phyloP scores from a whole-genome alignment of 805 yeast genomes.

The Pichia membranifaciens region DNA sequence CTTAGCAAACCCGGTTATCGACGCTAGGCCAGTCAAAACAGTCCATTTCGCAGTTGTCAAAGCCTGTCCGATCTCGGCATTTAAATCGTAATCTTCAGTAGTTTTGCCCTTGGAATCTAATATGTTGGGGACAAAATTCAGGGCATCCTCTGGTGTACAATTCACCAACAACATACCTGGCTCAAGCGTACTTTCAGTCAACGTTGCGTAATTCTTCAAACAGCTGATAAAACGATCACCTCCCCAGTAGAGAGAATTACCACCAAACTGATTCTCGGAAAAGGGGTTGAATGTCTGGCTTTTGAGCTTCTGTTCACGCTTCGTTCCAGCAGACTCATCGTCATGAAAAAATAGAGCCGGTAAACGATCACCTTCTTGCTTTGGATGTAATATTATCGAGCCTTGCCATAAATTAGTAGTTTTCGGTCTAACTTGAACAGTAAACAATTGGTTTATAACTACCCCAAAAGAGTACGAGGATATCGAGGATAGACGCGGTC shows the following conservation, averaged over 20 bases:
- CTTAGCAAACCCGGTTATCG: slow-evolving; percentile 61
- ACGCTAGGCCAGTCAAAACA: slow-evolving; percentile 76
- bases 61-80: slow-evolving; percentile 39
- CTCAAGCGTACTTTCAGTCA: slow-evolving; percentile 68
- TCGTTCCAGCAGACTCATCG: slow-evolving; percentile 73
- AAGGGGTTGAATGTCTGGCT: slow-evolving; percentile 73
- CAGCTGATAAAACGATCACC: slow-evolving; percentile 68
- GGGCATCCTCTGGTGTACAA: slow-evolving; percentile 63
- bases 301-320: slow-evolving; percentile 50
- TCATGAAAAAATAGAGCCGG: slow-evolving; percentile 94
- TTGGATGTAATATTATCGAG: slow-evolving; percentile 67
- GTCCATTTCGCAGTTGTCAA: slow-evolving; percentile 78
- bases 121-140: slow-evolving; percentile 49
- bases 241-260: slow-evolving; percentile 74
- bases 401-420: slow-evolving; percentile 91
- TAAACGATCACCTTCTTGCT: slow-evolving; percentile 50
- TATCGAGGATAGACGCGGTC: slow-evolving; percentile 48
- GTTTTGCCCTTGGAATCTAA: slow-evolving; percentile 25
- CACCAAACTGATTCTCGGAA: slow-evolving; percentile 40
- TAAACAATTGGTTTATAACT: slow-evolving; percentile 55
- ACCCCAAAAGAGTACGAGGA: slow-evolving; percentile 66
- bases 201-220: slow-evolving; percentile 48
- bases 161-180: slow-evolving; percentile 69
- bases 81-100: slow-evolving; percentile 28
- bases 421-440: slow-evolving; percentile 80